A percentile compares a stretch with the other conserved stretches of the same genome.
Evolutionary conservation across 768 basidiomycete species (phyloP).

Genomic region (Agaricus subrufescens): DNA sequence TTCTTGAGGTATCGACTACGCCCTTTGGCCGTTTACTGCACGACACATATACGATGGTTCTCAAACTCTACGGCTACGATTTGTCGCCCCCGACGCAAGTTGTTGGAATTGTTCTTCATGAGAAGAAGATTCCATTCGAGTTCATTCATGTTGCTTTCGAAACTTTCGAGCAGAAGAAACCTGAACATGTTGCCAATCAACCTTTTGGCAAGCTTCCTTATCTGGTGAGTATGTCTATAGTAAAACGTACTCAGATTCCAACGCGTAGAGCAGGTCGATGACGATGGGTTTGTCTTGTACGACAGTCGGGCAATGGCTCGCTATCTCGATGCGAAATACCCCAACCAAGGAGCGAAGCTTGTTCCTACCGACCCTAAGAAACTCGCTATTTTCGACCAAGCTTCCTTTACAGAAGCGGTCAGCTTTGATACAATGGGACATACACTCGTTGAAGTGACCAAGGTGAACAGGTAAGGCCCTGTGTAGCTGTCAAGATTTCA

Average conservation of each 20-base stretch:
- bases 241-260: no score
- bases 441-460: no score
- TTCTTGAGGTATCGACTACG: no score
- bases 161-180: background rate
- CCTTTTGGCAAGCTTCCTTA: slow-evolving; percentile 3
- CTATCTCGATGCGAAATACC: slow-evolving; percentile 48
- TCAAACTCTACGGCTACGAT: background rate
- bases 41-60: background rate
- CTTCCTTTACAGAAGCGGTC: slow-evolving; percentile 38
- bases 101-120: background rate
- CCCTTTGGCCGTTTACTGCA: no score
- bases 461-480: no score
- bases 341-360: slow-evolving; percentile 37
- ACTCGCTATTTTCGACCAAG: slow-evolving; percentile 31
- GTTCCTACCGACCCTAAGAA: slow-evolving; percentile 34
- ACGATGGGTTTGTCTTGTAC: slow-evolving; percentile 53
- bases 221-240: background rate
- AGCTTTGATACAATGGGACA: slow-evolving; percentile 31
- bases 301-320: slow-evolving; percentile 51
- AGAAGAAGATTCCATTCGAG: background rate
- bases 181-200: background rate
- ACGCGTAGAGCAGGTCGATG: slow-evolving; percentile 11
- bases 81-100: background rate
- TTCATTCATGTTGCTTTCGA: background rate
- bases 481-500: no score